These are phyloP conservation scores for Elasticomyces elasticus DNA, from an alignment of 495 filamentous ascomycete species.

Conservation along the genomic window DNA sequence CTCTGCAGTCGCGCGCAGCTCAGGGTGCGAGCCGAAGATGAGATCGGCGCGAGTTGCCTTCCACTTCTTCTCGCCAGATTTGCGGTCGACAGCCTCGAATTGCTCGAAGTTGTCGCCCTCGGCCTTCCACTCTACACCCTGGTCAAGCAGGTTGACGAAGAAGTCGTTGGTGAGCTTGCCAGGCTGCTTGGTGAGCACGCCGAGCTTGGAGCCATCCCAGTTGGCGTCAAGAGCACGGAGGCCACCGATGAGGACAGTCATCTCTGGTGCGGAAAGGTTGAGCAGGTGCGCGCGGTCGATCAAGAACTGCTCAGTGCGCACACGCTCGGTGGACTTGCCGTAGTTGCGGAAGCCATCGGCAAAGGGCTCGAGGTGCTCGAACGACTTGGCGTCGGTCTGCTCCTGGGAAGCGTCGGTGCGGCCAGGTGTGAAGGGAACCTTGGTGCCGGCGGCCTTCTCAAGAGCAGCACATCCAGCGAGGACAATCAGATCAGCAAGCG, in stretches of 20 bases:
- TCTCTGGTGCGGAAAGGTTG: conserved; percentile 55
- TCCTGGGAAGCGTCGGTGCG: conserved; percentile 43
- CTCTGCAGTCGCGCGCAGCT: conserved; percentile 59
- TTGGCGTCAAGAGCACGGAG: conserved; percentile 56
- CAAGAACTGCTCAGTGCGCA: conserved; percentile 53
- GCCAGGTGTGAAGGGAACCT: conserved; percentile 30
- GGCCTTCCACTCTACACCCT: conserved; percentile 52
- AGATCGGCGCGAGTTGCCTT: conserved; percentile 57
- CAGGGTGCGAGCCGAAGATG: conserved; percentile 59
- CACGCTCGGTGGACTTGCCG: conserved; percentile 47
- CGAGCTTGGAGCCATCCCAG: conserved; percentile 51
- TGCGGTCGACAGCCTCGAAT: conserved; percentile 55
- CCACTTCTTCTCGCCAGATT: conserved; percentile 59
- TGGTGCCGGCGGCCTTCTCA: conserved; percentile 26
- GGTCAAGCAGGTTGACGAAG: conserved; percentile 64
- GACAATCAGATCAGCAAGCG: conserved; percentile 62
- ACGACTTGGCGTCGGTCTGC: conserved; percentile 54
- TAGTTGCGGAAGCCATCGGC: conserved; percentile 70
- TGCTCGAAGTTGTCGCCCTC: conserved; percentile 37
- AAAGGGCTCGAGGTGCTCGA: conserved; percentile 50
- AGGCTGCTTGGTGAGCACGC: conserved; percentile 53
- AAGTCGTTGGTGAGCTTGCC: conserved; percentile 65
- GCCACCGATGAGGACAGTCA: conserved; percentile 58
- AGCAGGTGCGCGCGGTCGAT: conserved; percentile 59
- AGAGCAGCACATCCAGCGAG: conserved; percentile 43